phyloP scores from a whole-genome alignment of 139 green algal genomes.

The Chlamydomonas applanata region DNA sequence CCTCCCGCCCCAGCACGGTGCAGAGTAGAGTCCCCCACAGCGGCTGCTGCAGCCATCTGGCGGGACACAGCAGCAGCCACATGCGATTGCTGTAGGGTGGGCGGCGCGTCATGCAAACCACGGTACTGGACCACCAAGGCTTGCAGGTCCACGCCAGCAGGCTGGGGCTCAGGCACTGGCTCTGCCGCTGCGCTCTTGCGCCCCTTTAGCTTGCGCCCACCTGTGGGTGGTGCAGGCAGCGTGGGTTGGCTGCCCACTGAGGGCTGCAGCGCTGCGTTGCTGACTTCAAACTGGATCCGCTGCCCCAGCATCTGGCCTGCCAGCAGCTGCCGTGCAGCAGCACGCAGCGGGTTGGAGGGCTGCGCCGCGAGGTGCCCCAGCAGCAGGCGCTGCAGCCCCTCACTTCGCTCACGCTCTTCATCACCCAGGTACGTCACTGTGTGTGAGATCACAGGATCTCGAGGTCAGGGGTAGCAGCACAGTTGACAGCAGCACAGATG shows the following conservation, averaged over 20 bases:
- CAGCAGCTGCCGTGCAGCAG: not conserved
- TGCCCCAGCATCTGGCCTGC: constrained; percentile 4
- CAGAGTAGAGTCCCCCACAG: not conserved
- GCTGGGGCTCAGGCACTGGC: not conserved
- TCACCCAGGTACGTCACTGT: not conserved
- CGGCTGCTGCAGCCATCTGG: not conserved
- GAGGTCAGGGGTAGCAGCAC: not conserved
- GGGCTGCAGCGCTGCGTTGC: constrained; percentile 2
- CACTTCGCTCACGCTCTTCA: not conserved
- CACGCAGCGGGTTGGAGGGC: not conserved
- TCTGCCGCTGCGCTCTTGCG: too few species aligned
- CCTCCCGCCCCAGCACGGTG: too few species aligned
- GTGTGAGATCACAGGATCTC: not conserved
- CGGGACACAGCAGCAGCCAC: not conserved
- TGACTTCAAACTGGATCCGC: not conserved
- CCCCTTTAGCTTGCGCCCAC: too few species aligned
- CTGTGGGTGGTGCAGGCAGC: not conserved
- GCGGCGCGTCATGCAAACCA: not conserved
- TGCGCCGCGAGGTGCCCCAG: constrained; percentile 40
- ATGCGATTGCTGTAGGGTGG: not conserved
- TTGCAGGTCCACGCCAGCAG: not conserved
- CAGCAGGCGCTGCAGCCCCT: constrained; percentile 48
- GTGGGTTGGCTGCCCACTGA: constrained; percentile 4
- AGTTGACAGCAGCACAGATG: not conserved
- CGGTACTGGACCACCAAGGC: constrained; percentile 5